A percentile compares a stretch with the other conserved stretches of the same genome.
Conservation (phyloP, 2,329 filamentous ascomycete genomes). For the Dactylellina parvicollis region DNA sequence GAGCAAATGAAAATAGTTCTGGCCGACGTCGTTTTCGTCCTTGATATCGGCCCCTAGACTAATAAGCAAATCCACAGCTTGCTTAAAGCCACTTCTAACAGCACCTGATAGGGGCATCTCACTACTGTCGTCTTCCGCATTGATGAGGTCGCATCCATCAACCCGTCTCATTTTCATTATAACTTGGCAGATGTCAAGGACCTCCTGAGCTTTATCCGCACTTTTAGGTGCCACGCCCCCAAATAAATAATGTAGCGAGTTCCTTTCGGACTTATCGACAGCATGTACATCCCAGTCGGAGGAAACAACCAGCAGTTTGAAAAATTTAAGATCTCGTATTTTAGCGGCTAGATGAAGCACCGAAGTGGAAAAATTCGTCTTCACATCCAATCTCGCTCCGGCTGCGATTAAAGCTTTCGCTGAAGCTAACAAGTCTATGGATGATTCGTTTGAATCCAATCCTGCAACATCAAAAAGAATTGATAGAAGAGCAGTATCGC, state of each 20-base stretch:
- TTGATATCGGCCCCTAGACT: conserved; percentile 8
- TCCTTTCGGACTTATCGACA: neutral
- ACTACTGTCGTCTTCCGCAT: neutral
- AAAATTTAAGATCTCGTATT: conserved; percentile 20
- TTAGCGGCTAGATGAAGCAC: conserved; percentile 6
- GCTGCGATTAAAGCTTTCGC: conserved; percentile 1
- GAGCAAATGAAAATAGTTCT: conserved; percentile 15
- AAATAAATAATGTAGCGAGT: conserved; percentile 17
- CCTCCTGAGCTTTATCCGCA: neutral
- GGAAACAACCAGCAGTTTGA: conserved; percentile 21
- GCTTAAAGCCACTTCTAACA: conserved; percentile 9
- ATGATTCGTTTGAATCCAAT: neutral
- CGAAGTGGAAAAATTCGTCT: neutral
- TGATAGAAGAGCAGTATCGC: neutral
- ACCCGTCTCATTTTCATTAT: conserved; percentile 10
- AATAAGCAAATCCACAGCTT: conserved; percentile 22
- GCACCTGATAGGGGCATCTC: conserved; percentile 11
- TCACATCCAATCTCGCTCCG: conserved; percentile 4
- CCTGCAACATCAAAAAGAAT: neutral
- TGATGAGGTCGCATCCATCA: conserved; percentile 12
- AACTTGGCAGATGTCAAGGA: conserved; percentile 10
- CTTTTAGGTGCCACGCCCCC: neutral
- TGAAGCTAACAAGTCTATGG: conserved; percentile 1
- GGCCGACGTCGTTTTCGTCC: neutral
- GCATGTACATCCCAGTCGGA: conserved; percentile 26